Conservation (phyloP, 2,329 filamentous ascomycete species). For the Arthrobotrys megalospora region DNA sequence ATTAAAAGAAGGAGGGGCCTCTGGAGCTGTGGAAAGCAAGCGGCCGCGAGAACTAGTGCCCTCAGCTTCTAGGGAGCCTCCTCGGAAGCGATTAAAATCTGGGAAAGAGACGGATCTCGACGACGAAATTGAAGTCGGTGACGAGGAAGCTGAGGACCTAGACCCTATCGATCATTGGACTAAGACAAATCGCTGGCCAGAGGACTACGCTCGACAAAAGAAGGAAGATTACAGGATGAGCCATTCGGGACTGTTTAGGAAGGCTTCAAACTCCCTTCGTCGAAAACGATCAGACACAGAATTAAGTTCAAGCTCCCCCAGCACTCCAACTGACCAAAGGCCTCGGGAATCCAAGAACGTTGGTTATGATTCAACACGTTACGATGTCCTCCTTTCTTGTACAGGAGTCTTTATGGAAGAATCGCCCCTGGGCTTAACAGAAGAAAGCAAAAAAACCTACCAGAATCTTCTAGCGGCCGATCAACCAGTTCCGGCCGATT, state of each 20-base stretch:
- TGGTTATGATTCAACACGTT: neutral
- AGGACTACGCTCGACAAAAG: neutral
- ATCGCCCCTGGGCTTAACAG: neutral
- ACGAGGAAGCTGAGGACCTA: neutral
- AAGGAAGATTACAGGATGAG: neutral
- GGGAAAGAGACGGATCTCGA: neutral
- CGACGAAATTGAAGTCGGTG: neutral
- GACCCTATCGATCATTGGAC: neutral
- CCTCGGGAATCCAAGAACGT: neutral
- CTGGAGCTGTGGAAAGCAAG: no score
- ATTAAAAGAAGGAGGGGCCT: neutral
- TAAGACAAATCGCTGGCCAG: neutral
- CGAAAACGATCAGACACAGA: conserved; percentile 4
- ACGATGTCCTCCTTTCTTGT: neutral
- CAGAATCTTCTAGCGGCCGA: neutral
- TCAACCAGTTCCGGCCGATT: conserved; percentile 61
- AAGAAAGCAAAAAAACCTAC: neutral
- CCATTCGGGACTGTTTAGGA: neutral
- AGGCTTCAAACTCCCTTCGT: neutral
- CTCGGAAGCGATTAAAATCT: neutral
- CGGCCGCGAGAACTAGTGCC: no score
- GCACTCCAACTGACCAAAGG: conserved; percentile 1
- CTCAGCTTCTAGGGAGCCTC: neutral
- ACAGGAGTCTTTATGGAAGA: neutral
- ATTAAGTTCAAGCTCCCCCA: neutral